Conservation (phyloP, 1,139 yeast genomes). For the Eremothecium sinecaudum region DNA sequence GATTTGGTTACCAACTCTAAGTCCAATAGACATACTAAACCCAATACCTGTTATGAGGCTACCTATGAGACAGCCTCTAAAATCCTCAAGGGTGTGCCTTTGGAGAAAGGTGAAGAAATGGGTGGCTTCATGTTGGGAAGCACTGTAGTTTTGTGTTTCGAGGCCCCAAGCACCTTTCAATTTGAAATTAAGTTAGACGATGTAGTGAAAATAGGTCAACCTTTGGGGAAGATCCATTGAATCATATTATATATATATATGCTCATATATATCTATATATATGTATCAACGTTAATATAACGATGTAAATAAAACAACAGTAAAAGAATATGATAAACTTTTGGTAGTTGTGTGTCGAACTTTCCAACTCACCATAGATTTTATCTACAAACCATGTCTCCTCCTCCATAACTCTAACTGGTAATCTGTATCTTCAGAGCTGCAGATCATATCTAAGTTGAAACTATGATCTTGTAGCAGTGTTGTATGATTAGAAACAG, state of each 20-base stretch:
- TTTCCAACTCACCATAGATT: background rate
- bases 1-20: constrained; percentile 69
- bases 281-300: constrained; percentile 1
- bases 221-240: constrained; percentile 47
- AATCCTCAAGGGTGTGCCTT: constrained; percentile 79
- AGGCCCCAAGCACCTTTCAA: constrained; percentile 75
- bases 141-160: constrained; percentile 91
- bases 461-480: constrained; percentile 9
- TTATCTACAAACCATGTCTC: constrained; percentile 13
- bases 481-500: constrained; percentile 5
- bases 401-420: constrained; percentile 25
- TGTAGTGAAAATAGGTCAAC: constrained; percentile 76
- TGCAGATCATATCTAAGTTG: constrained; percentile 24
- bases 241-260: background rate
- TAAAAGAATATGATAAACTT: background rate
- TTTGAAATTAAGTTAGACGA: constrained; percentile 66
- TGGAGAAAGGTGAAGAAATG: constrained; percentile 86
- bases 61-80: constrained; percentile 75
- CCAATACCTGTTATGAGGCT: constrained; percentile 89
- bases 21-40: constrained; percentile 33
- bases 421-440: constrained; percentile 21
- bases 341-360: background rate
- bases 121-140: constrained; percentile 97
- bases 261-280: too few relatives aligned
- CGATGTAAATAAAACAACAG: background rate